Base-by-base conservation (phyloP, 164 flowering plant genomes). In the Vitis rupestris region DNA sequence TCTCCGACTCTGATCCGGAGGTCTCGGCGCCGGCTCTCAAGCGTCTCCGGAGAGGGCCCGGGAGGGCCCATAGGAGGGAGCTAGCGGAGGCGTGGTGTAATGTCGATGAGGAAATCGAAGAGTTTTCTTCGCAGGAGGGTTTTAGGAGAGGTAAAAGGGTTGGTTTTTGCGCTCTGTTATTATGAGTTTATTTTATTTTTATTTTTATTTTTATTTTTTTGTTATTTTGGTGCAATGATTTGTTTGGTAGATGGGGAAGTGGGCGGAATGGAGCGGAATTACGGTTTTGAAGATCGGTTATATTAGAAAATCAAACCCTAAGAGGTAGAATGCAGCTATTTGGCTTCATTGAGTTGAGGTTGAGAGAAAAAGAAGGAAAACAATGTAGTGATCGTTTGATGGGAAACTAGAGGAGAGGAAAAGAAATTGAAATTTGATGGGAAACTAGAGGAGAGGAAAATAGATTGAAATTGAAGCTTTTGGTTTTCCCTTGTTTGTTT, bases 61-160 rank as follows among this genome's bases (percentile, higher is more conserved):
- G 68, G 48, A 70, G 11, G 30, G 52, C 17, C 16, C 13, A 12
- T 2, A 68, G 53, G 62, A 9, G 13, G 37, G 74, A 60, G 27
- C 12, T 72, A 10, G 37, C 49, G 58, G 30, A n/a, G 51, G 10
- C 52, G 48, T 50, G 37, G 12, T 61, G 62, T 73, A 69, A 50
- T 66, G 79, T 60, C 0, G 92, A 87, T 37, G 98, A 93, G 48
- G 95, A 88, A 0, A 91, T 93, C 61, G 95, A 91, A 72, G 89
- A 84, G 50, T 90, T 91, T 75, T 90, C 94, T 57, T 83, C 92
- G 0, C 79, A 78, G n/a, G 92, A 90, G 51, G 82, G 75, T 61
- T 12, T 9, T 12, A 17, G 56, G 19, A n/a, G 29, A 72, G 88
- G 93, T 88, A 66, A 66, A 48, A 17, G 11, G 12, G 2, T 55